phyloP scores from a whole-genome alignment of 495 filamentous ascomycete genomes.

The Penicillium manginii region DNA sequence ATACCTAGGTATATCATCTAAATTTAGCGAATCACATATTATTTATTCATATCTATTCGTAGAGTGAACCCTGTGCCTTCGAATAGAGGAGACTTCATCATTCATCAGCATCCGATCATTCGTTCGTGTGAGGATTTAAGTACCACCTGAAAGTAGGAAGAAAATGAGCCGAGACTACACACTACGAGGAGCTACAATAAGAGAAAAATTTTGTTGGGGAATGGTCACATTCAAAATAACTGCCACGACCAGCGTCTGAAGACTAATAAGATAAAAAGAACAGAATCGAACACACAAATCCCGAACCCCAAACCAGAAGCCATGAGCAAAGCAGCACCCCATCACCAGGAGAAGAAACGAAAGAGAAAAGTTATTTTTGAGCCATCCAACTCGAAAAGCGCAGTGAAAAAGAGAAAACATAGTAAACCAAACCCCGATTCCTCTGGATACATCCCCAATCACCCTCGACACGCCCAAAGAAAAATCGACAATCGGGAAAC shows the following conservation, averaged over 20 bases:
- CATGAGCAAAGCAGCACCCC: not conserved
- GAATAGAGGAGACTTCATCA: too few species aligned
- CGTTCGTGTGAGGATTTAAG: too few species aligned
- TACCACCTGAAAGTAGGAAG: too few species aligned
- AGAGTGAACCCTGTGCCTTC: too few species aligned
- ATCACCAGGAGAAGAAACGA: not conserved
- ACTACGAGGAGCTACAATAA: not conserved
- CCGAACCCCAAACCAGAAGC: not conserved
- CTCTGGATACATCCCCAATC: not conserved
- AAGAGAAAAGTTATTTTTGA: not conserved
- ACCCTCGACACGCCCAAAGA: not conserved
- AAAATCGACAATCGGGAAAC: not conserved
- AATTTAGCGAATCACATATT: too few species aligned
- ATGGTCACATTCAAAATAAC: constrained; percentile 1
- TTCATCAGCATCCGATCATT: too few species aligned
- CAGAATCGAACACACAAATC: not conserved
- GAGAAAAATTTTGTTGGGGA: not conserved
- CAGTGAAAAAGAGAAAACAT: not conserved
- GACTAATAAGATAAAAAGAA: not conserved
- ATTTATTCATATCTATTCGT: too few species aligned
- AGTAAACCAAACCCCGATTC: not conserved
- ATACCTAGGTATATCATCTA: too few species aligned
- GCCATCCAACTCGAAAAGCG: not conserved
- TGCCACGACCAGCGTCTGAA: not conserved
- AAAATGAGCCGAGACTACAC: too few species aligned